A percentile compares a stretch with the other conserved stretches of the same genome.
Evolutionary conservation across 2,329 filamentous ascomycete genomes (phyloP).

Genomic region (Alternaria arborescens): DNA sequence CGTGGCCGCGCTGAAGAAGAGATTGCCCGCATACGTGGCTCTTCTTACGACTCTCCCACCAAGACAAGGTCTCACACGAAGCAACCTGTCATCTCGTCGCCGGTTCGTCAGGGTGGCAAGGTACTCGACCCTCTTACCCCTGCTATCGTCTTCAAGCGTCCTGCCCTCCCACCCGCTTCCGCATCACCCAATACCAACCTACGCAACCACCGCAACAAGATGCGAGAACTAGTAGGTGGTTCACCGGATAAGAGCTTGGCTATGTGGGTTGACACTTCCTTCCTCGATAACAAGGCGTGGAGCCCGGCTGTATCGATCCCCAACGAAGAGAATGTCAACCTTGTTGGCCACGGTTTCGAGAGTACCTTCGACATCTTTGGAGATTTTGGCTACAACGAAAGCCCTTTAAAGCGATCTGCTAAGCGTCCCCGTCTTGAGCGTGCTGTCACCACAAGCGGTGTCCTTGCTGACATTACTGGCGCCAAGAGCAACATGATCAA

Average conservation of each 20-base stretch:
- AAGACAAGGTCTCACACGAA: constrained; percentile 68
- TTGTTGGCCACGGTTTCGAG: constrained; percentile 58
- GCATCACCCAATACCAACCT: constrained; percentile 94
- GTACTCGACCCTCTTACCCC: constrained; percentile 74
- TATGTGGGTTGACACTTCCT: constrained; percentile 62
- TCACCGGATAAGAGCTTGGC: constrained; percentile 71
- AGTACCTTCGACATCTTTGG: constrained; percentile 71
- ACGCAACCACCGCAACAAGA: constrained; percentile 83
- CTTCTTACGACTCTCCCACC: constrained; percentile 90
- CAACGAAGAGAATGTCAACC: constrained; percentile 66
- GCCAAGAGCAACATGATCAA: constrained; percentile 57
- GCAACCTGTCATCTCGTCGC: constrained; percentile 56
- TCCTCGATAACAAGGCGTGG: constrained; percentile 56
- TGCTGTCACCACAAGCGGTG: constrained; percentile 67
- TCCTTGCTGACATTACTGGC: constrained; percentile 68
- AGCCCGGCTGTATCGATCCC: constrained; percentile 71
- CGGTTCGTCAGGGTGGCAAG: constrained; percentile 50
- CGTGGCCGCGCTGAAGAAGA: constrained; percentile 93
- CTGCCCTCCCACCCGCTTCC: constrained; percentile 72
- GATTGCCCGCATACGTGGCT: constrained; percentile 90
- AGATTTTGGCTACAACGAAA: constrained; percentile 61
- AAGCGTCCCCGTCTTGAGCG: constrained; percentile 70
- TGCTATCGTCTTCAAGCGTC: constrained; percentile 79
- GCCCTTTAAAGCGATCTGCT: constrained; percentile 69
- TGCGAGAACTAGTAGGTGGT: constrained; percentile 77